Evolutionary conservation across 2,329 filamentous ascomycete species (phyloP), one percentile per base, ranked within the genome.

Genomic region (Sordariomycetes sp.): DNA sequence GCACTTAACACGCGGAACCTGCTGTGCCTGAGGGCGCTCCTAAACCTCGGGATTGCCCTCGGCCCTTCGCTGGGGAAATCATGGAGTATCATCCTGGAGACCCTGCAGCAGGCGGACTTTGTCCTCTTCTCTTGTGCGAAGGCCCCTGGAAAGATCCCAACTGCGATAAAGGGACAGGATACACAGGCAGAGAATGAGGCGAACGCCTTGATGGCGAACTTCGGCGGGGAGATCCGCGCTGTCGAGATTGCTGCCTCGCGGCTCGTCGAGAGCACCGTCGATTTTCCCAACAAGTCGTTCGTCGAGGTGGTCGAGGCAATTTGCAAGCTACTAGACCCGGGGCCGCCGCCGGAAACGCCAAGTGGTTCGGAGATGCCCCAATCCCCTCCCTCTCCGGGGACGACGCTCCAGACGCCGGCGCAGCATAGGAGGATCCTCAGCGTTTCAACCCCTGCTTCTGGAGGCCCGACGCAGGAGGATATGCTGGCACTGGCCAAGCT

Each of bases 31-130:
- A 79, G 95, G 65, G 94, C 94, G 34, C 76, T 99, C 17, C 74
- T 99, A n/a, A 99, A 99, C 63, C 73, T 99, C 3, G 94, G 94
- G 1, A 99, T 97, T 64, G 94, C 94, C 2, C 73, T 99, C 1
- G 94, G 94, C 0, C 90, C 94, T 2, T 96, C 90, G 0, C 76
- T 99, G 1, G 85, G 87, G 39, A 77, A 80, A 15, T 88, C 92
- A 1, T 99, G 95, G 89, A 85, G 84, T 1, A 97, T 99, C 59
- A 77, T 99, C 17, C 78, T 99, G 1, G 91, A 95, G 65, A 95
- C 91, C 0, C 73, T 99, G 8, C 90, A 96, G 65, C 89, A 96
- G 68, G 91, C 92, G 2, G 94, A 97, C 64, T 84, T 95, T 61
- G 85, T 97, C 3, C 78, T 96, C 28, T 87, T 85, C 57, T 78